Percentiles rank a stretch among this genome's conserved stretches.
Conservation (phyloP, 495 filamentous ascomycete genomes). For the Penicillium taxi region DNA sequence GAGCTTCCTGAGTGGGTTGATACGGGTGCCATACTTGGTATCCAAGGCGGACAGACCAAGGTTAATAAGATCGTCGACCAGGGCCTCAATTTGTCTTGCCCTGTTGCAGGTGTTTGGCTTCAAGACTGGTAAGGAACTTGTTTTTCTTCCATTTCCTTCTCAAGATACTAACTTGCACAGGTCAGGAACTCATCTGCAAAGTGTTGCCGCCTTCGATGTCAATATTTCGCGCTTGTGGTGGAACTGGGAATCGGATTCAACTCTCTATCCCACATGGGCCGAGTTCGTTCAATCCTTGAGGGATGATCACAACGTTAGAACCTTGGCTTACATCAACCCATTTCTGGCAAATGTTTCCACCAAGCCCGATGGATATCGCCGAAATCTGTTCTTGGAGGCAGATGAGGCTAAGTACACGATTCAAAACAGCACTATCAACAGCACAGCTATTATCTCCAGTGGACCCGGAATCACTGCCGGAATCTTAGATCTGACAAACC, state of each 20-base stretch:
- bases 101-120: slow-evolving; percentile 19
- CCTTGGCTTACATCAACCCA: slow-evolving; percentile 22
- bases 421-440: slow-evolving; percentile 17
- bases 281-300: slow-evolving; percentile 21
- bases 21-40: slow-evolving; percentile 12
- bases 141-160: background rate
- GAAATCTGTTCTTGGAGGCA: slow-evolving; percentile 16
- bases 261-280: slow-evolving; percentile 20
- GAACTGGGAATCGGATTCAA: slow-evolving; percentile 22
- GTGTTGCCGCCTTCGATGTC: slow-evolving; percentile 14
- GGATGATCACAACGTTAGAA: slow-evolving; percentile 19
- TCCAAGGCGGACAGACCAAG: slow-evolving; percentile 19
- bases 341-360: slow-evolving; percentile 21
- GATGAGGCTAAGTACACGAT: slow-evolving; percentile 14
- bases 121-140: slow-evolving; percentile 18
- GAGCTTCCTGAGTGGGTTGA: slow-evolving; percentile 18
- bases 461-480: slow-evolving; percentile 18
- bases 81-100: slow-evolving; percentile 10
- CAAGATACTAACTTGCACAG: background rate
- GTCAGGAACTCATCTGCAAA: slow-evolving; percentile 19
- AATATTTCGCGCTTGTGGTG: slow-evolving; percentile 25
- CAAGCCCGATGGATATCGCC: slow-evolving; percentile 16
- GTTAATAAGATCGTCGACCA: slow-evolving; percentile 16
- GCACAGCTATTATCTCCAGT: slow-evolving; percentile 19
- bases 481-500: slow-evolving; percentile 20